phyloP scores from a whole-genome alignment of 106 monocot genomes.

The Dendrobium nobile region DNA sequence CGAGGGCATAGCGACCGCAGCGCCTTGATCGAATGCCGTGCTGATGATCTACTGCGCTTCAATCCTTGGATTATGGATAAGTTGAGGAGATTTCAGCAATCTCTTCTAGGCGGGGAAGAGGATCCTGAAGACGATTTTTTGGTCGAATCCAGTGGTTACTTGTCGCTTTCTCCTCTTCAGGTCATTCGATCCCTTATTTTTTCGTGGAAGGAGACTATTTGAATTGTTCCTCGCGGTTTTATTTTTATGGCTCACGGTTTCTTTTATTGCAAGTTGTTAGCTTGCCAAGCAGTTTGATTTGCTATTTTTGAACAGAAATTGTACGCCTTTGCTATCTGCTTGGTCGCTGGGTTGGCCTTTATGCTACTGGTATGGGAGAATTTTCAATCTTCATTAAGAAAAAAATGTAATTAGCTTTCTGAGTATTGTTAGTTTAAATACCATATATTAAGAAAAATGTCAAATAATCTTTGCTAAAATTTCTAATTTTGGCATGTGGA shows the following conservation, averaged over 20 bases:
- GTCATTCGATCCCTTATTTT: slow-evolving; percentile 16
- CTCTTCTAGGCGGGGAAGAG: slow-evolving; percentile 35
- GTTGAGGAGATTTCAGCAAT: slow-evolving; percentile 38
- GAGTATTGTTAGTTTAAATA: too few relatives aligned
- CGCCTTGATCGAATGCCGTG: neutral
- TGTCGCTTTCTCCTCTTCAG: slow-evolving; percentile 66
- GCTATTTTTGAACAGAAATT: slow-evolving; percentile 44
- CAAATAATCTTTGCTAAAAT: too few relatives aligned
- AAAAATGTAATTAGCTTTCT: too few relatives aligned
- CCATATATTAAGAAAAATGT: too few relatives aligned
- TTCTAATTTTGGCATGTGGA: too few relatives aligned
- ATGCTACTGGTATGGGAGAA: slow-evolving; percentile 65
- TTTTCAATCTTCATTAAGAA: neutral
- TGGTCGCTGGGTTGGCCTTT: slow-evolving; percentile 56
- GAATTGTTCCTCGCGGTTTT: neutral
- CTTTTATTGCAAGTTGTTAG: neutral
- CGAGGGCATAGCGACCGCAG: neutral
- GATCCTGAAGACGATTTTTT: slow-evolving; percentile 51
- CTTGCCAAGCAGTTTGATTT: neutral
- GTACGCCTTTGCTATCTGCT: slow-evolving; percentile 65
- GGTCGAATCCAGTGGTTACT: slow-evolving; percentile 44
- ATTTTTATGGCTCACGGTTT: neutral
- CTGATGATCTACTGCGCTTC: neutral
- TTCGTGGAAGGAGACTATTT: neutral
- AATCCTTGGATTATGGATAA: slow-evolving; percentile 29